Conservation (phyloP, 2,329 filamentous ascomycete species). For the Fusarium euwallaceae region DNA sequence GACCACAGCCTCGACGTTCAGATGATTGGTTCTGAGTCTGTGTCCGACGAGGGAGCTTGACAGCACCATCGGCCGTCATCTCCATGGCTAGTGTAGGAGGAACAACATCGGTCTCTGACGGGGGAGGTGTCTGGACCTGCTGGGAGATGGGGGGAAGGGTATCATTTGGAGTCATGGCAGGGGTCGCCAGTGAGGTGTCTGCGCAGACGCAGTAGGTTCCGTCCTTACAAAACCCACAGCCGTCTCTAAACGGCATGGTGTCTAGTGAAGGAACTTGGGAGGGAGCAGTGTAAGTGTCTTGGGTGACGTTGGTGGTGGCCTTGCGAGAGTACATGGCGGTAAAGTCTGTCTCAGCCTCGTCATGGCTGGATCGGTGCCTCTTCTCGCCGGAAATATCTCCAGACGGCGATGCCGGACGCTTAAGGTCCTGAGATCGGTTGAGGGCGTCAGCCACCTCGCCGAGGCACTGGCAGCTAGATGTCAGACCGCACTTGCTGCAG, state of each 20-base stretch:
- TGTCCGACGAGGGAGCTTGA: slow-evolving; percentile 68
- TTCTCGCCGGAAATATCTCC: slow-evolving; percentile 64
- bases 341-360: slow-evolving; percentile 80
- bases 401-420: slow-evolving; percentile 64
- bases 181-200: slow-evolving; percentile 64
- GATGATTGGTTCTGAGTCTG: slow-evolving; percentile 46
- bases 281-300: slow-evolving; percentile 45
- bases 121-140: slow-evolving; percentile 69
- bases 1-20: slow-evolving; percentile 63
- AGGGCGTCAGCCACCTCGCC: slow-evolving; percentile 68
- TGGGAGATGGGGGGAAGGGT: slow-evolving; percentile 57
- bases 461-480: slow-evolving; percentile 74
- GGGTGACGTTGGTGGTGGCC: slow-evolving; percentile 44
- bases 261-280: slow-evolving; percentile 54
- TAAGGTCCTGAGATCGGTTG: slow-evolving; percentile 55
- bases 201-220: slow-evolving; percentile 87
- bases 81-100: slow-evolving; percentile 67
- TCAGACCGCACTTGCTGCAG: slow-evolving; percentile 75
- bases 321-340: slow-evolving; percentile 73
- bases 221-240: slow-evolving; percentile 86
- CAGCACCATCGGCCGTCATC: slow-evolving; percentile 70
- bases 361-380: slow-evolving; percentile 64
- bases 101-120: slow-evolving; percentile 71
- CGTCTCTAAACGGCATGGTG: slow-evolving; percentile 68
- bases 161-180: slow-evolving; percentile 57